Evolutionary conservation across 768 basidiomycete species (phyloP).

Genomic region (Rhodotorula kratochvilovae): DNA sequence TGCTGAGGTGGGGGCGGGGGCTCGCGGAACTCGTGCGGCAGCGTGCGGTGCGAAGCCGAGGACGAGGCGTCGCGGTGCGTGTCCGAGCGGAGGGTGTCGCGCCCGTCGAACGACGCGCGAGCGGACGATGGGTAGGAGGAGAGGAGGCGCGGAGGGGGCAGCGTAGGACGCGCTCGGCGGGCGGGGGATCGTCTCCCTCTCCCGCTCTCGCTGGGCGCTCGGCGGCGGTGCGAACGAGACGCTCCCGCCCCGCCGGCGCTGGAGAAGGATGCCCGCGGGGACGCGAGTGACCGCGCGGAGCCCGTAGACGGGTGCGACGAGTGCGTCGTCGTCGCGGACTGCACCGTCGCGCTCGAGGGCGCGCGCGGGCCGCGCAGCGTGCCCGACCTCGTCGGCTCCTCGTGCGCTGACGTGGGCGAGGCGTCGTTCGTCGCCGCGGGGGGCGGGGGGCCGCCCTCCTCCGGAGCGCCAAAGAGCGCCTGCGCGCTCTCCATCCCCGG

Average conservation of each 20-base stretch:
- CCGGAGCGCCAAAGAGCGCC: background rate
- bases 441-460: background rate
- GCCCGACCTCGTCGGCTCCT: no score
- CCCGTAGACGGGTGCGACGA: conserved; percentile 1
- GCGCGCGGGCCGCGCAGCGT: background rate
- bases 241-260: background rate
- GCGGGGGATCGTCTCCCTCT: background rate
- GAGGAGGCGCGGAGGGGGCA: no score
- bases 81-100: background rate
- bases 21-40: background rate
- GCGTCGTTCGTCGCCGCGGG: background rate
- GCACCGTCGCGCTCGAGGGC: background rate
- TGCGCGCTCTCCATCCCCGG: conserved; percentile 4
- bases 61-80: background rate
- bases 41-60: no score
- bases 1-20: background rate
- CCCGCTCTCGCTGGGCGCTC: background rate
- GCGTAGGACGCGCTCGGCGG: no score
- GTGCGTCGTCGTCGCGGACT: background rate
- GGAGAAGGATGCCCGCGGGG: background rate
- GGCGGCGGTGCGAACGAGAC: background rate
- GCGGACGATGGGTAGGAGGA: background rate
- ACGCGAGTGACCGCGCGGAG: background rate
- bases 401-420: no score
- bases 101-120: background rate